phyloP scores from a whole-genome alignment of 768 basidiomycete genomes.

The Kockovaella imperatae region DNA sequence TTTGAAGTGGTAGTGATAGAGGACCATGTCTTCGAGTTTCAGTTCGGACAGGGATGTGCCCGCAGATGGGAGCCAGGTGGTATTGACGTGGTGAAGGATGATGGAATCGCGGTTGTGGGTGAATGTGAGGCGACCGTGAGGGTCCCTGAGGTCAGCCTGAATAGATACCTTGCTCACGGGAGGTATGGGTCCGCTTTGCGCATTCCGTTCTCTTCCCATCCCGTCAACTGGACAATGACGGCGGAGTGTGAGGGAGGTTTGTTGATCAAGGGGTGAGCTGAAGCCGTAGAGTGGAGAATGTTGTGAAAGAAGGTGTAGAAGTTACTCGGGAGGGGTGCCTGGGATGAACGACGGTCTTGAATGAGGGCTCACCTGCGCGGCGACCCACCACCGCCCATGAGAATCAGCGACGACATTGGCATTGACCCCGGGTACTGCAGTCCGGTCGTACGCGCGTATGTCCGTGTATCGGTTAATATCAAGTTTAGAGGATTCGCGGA shows the following conservation, averaged over 20 bases:
- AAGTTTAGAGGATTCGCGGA: neutral
- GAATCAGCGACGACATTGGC: slow-evolving; percentile 41
- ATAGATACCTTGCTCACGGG: slow-evolving; percentile 9
- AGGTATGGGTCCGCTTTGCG: slow-evolving; percentile 44
- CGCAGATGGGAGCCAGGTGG: too few species aligned
- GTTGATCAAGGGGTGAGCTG: slow-evolving; percentile 14
- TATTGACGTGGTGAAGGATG: neutral
- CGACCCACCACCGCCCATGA: slow-evolving; percentile 40
- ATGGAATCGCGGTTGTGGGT: neutral
- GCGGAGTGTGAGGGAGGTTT: slow-evolving; percentile 7
- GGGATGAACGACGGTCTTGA: neutral
- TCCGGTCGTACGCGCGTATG: slow-evolving; percentile 41
- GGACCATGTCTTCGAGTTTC: slow-evolving; percentile 2
- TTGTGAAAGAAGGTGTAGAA: slow-evolving; percentile 36
- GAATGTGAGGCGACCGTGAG: neutral
- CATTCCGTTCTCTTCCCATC: slow-evolving; percentile 31
- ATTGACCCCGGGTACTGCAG: slow-evolving; percentile 37
- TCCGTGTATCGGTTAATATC: slow-evolving; percentile 36
- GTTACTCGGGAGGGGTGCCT: slow-evolving; percentile 41
- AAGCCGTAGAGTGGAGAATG: slow-evolving; percentile 22
- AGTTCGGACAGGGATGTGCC: too few species aligned
- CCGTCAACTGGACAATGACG: slow-evolving; percentile 44
- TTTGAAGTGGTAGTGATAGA: slow-evolving; percentile 34
- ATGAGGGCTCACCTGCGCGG: slow-evolving; percentile 37
- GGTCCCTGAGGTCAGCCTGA: neutral